These are phyloP conservation scores for Pyricularia sp. DNA, from an alignment of 2,329 filamentous ascomycete genomes.

Conservation along the genomic window DNA sequence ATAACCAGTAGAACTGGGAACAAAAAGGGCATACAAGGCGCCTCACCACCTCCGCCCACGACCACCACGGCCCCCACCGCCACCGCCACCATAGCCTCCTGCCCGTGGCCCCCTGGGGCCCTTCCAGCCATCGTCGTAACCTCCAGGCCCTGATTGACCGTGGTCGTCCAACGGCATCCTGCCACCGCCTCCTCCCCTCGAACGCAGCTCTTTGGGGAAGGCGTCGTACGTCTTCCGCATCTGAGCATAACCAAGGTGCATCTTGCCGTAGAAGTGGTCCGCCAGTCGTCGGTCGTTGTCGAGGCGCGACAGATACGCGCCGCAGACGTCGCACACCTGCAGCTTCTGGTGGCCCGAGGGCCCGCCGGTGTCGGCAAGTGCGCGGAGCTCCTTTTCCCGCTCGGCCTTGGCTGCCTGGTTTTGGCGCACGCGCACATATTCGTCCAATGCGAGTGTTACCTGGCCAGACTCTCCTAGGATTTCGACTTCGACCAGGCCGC, in stretches of 20 bases:
- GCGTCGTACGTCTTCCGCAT: slow-evolving; percentile 90
- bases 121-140: slow-evolving; percentile 33
- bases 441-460: slow-evolving; percentile 74
- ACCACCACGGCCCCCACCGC: slow-evolving; percentile 37
- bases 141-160: slow-evolving; percentile 29
- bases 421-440: slow-evolving; percentile 77
- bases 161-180: slow-evolving; percentile 27
- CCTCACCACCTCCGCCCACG: slow-evolving; percentile 29
- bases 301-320: slow-evolving; percentile 82
- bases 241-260: slow-evolving; percentile 96
- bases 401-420: slow-evolving; percentile 75
- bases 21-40: neutral
- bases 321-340: slow-evolving; percentile 97
- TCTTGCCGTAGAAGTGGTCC: slow-evolving; percentile 98
- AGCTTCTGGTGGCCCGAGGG: slow-evolving; percentile 95
- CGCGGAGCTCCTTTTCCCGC: slow-evolving; percentile 79
- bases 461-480: slow-evolving; percentile 74
- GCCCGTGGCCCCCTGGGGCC: slow-evolving; percentile 42
- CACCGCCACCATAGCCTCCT: slow-evolving; percentile 36
- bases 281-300: slow-evolving; percentile 92
- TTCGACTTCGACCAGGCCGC: slow-evolving; percentile 76
- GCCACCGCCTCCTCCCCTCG: slow-evolving; percentile 24
- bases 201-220: slow-evolving; percentile 78
- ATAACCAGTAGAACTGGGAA: slow-evolving; percentile 3
- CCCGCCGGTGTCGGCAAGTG: slow-evolving; percentile 82